A percentile compares a stretch with the other conserved stretches of the same genome.
phyloP scores from a whole-genome alignment of 169 alveolate species.

The Cryptosporidium baileyi region DNA sequence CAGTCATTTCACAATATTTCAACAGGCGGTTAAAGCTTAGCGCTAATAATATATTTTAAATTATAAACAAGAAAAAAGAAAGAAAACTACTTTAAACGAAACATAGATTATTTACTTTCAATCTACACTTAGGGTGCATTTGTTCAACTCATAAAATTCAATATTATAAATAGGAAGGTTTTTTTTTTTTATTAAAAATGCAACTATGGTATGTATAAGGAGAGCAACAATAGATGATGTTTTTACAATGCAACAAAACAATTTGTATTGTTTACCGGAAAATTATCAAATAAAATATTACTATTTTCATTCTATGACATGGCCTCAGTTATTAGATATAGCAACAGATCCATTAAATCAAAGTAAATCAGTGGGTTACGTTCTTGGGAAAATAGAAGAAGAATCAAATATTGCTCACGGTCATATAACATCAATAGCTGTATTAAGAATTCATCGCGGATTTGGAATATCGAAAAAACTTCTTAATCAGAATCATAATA shows the following conservation, averaged over 20 bases:
- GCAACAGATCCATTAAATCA: constrained; percentile 76
- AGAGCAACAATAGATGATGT: constrained; percentile 81
- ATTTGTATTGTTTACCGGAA: constrained; percentile 89
- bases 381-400: constrained; percentile 79
- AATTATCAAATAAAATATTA: constrained; percentile 94
- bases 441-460: constrained; percentile 84
- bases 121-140: too few species aligned
- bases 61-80: too few species aligned
- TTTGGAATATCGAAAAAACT: constrained; percentile 86
- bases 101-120: too few species aligned
- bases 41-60: too few species aligned
- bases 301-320: constrained; percentile 91
- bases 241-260: constrained; percentile 83
- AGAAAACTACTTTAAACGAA: too few species aligned
- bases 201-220: constrained; percentile 82
- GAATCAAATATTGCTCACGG: constrained; percentile 78
- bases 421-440: constrained; percentile 88
- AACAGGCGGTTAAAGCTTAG: too few species aligned
- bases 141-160: too few species aligned
- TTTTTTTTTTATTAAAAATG: not conserved
- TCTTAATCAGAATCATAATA: constrained; percentile 69
- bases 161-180: too few species aligned
- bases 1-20: too few species aligned
- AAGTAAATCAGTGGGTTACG: constrained; percentile 88
- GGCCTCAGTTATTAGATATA: constrained; percentile 91